Evolutionary conservation across 495 filamentous ascomycete genomes (phyloP).

Genomic region (Lophiotrema nucula): DNA sequence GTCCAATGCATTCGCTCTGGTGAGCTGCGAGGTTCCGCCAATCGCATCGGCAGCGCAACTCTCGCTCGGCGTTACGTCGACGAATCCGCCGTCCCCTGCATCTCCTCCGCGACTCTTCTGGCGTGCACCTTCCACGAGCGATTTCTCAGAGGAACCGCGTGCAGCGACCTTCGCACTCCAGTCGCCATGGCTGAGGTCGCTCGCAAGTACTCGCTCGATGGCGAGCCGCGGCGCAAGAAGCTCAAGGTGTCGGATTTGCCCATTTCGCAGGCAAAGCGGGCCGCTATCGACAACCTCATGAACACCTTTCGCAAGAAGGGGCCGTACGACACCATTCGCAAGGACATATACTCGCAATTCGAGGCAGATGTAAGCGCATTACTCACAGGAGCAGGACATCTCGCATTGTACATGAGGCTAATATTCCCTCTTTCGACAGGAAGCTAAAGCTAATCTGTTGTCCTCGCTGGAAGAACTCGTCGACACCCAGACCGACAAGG

Average conservation of each 20-base stretch:
- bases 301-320: conserved; percentile 90
- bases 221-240: conserved; percentile 56
- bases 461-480: conserved; percentile 67
- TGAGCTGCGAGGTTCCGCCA: too few species aligned
- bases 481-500: conserved; percentile 77
- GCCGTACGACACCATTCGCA: conserved; percentile 79
- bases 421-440: conserved; percentile 44
- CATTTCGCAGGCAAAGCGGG: conserved; percentile 65
- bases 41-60: neutral
- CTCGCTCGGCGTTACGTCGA: conserved; percentile 2
- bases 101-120: neutral
- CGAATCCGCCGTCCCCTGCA: conserved; percentile 9
- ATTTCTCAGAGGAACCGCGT: neutral
- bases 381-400: neutral
- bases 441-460: conserved; percentile 65
- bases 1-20: neutral
- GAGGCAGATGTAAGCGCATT: conserved; percentile 62
- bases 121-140: neutral
- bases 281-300: conserved; percentile 72
- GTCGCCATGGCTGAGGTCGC: conserved; percentile 31
- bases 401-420: too few species aligned
- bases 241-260: conserved; percentile 85
- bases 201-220: conserved; percentile 20
- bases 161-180: neutral
- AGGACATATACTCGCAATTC: conserved; percentile 77